Evolutionary conservation across 257 asterid species (phyloP).

Genomic region (Salvia rosmarinus): DNA sequence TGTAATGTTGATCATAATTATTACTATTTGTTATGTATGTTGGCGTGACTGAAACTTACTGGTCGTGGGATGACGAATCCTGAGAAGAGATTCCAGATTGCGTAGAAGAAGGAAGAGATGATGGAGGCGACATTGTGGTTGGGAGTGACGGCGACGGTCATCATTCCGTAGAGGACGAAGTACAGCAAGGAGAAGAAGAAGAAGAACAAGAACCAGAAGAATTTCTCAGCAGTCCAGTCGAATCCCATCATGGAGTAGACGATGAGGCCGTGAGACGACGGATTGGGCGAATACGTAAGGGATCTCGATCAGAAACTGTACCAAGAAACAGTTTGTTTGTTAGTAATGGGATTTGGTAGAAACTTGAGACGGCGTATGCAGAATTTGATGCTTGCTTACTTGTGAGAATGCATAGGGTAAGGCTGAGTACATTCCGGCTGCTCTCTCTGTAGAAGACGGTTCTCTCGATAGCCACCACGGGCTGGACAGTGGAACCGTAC

Average conservation of each 20-base stretch:
- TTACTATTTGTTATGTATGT: too few relatives aligned
- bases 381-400: constrained; percentile 24
- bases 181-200: constrained; percentile 59
- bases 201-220: constrained; percentile 55
- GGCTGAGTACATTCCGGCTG: constrained; percentile 44
- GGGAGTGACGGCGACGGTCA: constrained; percentile 74
- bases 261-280: constrained; percentile 29
- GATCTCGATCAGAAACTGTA: constrained; percentile 36
- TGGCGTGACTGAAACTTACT: constrained; percentile 34
- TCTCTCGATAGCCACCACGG: constrained; percentile 47
- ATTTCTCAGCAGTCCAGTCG: constrained; percentile 50
- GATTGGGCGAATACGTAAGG: constrained; percentile 39
- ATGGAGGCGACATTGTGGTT: constrained; percentile 57
- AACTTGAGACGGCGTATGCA: too few relatives aligned
- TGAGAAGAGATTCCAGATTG: constrained; percentile 65
- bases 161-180: constrained; percentile 72
- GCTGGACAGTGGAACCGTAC: constrained; percentile 41
- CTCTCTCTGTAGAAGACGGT: constrained; percentile 46
- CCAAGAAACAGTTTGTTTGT: neutral
- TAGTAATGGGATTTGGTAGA: too few relatives aligned
- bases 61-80: constrained; percentile 70
- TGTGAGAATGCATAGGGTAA: constrained; percentile 44
- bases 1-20: too few relatives aligned
- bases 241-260: constrained; percentile 49
- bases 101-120: constrained; percentile 59